These are phyloP conservation scores for Mycena amicta DNA, from an alignment of 768 basidiomycete genomes.

Conservation along the genomic window DNA sequence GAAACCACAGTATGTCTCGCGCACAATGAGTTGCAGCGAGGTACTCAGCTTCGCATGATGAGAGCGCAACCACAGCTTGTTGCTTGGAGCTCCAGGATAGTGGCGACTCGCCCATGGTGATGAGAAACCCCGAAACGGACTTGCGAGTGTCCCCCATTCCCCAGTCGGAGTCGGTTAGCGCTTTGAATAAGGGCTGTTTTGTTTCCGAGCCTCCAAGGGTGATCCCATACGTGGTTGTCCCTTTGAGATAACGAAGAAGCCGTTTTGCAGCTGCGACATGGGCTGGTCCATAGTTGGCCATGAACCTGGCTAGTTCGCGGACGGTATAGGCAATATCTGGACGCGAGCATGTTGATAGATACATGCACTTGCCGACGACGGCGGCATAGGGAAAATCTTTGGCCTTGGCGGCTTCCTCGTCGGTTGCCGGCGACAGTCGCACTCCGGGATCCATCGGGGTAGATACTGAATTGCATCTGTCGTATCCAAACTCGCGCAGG, in stretches of 20 bases:
- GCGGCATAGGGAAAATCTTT: slow-evolving; percentile 3
- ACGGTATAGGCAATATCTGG: slow-evolving; percentile 6
- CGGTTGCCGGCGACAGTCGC: background rate
- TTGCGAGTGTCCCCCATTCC: slow-evolving; percentile 18
- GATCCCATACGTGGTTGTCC: slow-evolving; percentile 5
- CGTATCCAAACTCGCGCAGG: slow-evolving; percentile 12
- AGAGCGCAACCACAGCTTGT: slow-evolving; percentile 35
- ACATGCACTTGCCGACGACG: slow-evolving; percentile 24
- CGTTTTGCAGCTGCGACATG: slow-evolving; percentile 21
- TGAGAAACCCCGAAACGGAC: slow-evolving; percentile 35
- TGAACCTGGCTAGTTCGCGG: slow-evolving; percentile 16
- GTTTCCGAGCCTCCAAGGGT: slow-evolving; percentile 4
- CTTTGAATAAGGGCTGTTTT: slow-evolving; percentile 6
- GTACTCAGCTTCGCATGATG: slow-evolving; percentile 33
- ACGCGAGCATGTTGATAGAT: slow-evolving; percentile 14
- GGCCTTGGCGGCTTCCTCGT: background rate
- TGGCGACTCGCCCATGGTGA: slow-evolving; percentile 26
- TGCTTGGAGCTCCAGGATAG: slow-evolving; percentile 35
- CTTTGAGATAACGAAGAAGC: slow-evolving; percentile 15
- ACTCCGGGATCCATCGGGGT: slow-evolving; percentile 20
- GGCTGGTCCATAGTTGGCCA: background rate
- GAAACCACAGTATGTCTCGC: slow-evolving; percentile 1
- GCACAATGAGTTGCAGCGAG: slow-evolving; percentile 1
- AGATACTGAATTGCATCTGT: slow-evolving; percentile 4
- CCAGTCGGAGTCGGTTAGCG: slow-evolving; percentile 20